phyloP scores from a whole-genome alignment of 441 rosid species.

The Omphalea diandra region DNA sequence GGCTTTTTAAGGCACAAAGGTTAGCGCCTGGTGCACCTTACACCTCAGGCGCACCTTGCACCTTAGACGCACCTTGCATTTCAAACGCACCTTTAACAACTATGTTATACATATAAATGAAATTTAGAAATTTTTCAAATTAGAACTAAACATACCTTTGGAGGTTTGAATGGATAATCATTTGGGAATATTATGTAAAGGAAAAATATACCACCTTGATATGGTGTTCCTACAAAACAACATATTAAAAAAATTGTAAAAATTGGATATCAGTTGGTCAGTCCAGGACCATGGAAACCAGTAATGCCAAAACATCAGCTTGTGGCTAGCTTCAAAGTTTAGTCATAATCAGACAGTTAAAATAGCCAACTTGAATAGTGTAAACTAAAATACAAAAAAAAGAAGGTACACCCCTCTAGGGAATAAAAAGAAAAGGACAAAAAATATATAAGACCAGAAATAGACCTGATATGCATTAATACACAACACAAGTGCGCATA shows the following conservation, averaged over 20 bases:
- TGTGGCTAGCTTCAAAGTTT: neutral
- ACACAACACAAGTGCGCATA: no score
- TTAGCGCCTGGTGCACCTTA: no score
- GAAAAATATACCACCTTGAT: conserved; percentile 80
- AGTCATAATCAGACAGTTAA: neutral
- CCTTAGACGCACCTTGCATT: no score
- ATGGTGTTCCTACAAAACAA: conserved; percentile 66
- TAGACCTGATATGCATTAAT: neutral
- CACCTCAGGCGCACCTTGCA: no score
- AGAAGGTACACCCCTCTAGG: no score
- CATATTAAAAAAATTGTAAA: conserved; percentile 15
- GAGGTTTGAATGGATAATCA: conserved; percentile 94
- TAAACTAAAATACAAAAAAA: no score
- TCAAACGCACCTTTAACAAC: no score
- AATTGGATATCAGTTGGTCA: neutral
- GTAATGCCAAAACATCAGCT: neutral
- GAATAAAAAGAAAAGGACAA: neutral
- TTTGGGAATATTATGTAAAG: conserved; percentile 68
- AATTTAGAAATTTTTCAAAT: neutral
- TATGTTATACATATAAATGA: neutral
- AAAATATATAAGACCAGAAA: neutral
- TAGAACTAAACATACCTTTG: conserved; percentile 52
- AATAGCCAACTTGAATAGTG: neutral
- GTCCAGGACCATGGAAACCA: neutral
- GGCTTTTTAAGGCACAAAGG: no score